These are phyloP conservation scores for Zalaria sp. DNA, from an alignment of 2,329 filamentous ascomycete genomes.

Conservation along the genomic window DNA sequence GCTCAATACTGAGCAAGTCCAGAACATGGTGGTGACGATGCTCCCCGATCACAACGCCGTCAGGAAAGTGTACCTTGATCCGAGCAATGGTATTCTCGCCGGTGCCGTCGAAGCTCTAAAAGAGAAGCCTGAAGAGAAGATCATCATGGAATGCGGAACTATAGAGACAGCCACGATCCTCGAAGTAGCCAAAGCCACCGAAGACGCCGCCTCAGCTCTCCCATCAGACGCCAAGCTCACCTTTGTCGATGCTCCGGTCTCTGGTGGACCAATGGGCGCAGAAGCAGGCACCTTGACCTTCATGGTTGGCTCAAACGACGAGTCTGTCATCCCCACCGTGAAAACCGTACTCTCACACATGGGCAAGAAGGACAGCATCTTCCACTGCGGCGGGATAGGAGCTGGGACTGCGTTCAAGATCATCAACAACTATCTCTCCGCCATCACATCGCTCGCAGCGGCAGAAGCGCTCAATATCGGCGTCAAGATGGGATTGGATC, in stretches of 20 bases:
- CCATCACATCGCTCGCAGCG: constrained; percentile 12
- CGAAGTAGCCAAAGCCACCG: constrained; percentile 5
- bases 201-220: constrained; percentile 1
- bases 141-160: constrained; percentile 11
- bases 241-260: constrained; percentile 24
- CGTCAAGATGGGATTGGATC: constrained; percentile 13
- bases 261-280: constrained; percentile 22
- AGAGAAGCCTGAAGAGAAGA: constrained; percentile 3
- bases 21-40: constrained; percentile 28
- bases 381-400: constrained; percentile 16
- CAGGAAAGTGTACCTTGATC: constrained; percentile 23
- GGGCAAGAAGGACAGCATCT: constrained; percentile 17
- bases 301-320: constrained; percentile 18
- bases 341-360: constrained; percentile 7
- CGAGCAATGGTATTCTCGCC: constrained; percentile 18
- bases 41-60: constrained; percentile 23
- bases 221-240: neutral
- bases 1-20: neutral
- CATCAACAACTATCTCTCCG: constrained; percentile 17
- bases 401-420: constrained; percentile 17
- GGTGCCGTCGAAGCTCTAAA: constrained; percentile 11
- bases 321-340: constrained; percentile 3
- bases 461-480: constrained; percentile 17
- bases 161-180: constrained; percentile 10
- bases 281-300: constrained; percentile 21